These are phyloP conservation scores for Iris pallida DNA, from an alignment of 116 monocot species.

Conservation along the genomic window DNA sequence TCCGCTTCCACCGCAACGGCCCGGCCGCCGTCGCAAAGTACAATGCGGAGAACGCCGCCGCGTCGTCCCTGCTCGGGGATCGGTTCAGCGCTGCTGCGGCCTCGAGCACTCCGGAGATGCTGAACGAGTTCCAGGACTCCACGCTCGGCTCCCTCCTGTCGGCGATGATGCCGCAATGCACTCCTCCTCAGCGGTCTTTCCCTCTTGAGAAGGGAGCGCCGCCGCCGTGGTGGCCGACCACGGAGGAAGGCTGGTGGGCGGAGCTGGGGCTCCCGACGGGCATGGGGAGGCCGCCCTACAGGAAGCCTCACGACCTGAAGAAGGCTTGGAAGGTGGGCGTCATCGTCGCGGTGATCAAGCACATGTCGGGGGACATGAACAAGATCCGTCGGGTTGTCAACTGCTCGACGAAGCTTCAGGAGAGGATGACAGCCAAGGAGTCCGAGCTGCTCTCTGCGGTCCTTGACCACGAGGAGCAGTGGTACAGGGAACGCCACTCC, in stretches of 20 bases:
- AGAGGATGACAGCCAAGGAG: slow-evolving; percentile 68
- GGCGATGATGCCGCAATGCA: slow-evolving; percentile 57
- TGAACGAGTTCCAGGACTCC: slow-evolving; percentile 53
- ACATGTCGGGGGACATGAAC: slow-evolving; percentile 42
- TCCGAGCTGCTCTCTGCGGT: slow-evolving; percentile 32
- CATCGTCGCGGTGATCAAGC: slow-evolving; percentile 35
- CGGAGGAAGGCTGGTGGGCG: slow-evolving; percentile 54
- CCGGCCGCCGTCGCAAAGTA: slow-evolving; percentile 47
- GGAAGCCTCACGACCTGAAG: background rate
- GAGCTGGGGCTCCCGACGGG: slow-evolving; percentile 35
- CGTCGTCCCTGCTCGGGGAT: background rate
- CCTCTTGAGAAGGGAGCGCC: slow-evolving; percentile 33
- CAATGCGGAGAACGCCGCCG: slow-evolving; percentile 15
- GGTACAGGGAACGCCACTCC: slow-evolving; percentile 19
- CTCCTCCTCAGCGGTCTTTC: slow-evolving; percentile 25
- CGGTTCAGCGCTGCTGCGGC: slow-evolving; percentile 3
- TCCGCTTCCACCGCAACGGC: slow-evolving; percentile 44
- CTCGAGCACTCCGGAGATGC: slow-evolving; percentile 18
- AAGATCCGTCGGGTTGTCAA: slow-evolving; percentile 40
- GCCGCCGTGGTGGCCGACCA: slow-evolving; percentile 66
- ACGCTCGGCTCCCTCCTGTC: slow-evolving; percentile 57
- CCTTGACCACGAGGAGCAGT: slow-evolving; percentile 38
- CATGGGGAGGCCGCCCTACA: slow-evolving; percentile 48
- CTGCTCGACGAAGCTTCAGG: slow-evolving; percentile 50
- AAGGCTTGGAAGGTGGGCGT: too few species aligned